phyloP scores from a whole-genome alignment of 306 rosid genomes.

The Malus sieversii region DNA sequence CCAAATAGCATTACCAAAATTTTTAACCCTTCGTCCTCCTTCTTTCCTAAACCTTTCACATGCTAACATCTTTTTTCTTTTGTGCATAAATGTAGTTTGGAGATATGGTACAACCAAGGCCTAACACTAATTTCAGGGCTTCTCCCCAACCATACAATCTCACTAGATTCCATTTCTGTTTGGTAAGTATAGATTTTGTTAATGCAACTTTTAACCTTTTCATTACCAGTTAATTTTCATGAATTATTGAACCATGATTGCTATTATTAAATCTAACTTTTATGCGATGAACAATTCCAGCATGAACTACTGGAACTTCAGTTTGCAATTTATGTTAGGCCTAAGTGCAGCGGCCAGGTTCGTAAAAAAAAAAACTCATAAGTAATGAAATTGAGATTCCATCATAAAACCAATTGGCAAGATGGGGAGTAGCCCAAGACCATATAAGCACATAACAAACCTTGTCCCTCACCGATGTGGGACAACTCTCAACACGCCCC shows the following conservation, averaged over 20 bases:
- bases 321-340: slow-evolving; percentile 65
- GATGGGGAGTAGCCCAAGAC: no score
- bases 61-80: neutral
- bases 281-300: slow-evolving; percentile 23
- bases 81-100: slow-evolving; percentile 41
- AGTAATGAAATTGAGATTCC: no score
- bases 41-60: no score
- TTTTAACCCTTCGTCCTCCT: no score
- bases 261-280: neutral
- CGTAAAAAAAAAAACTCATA: no score
- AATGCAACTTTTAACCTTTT: neutral
- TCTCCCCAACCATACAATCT: slow-evolving; percentile 48
- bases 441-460: no score
- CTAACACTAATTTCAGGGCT: slow-evolving; percentile 75
- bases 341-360: slow-evolving; percentile 36
- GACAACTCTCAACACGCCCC: no score
- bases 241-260: neutral
- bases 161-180: slow-evolving; percentile 53
- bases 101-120: slow-evolving; percentile 78
- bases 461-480: no score
- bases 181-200: slow-evolving; percentile 20
- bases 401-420: no score
- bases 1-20: no score
- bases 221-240: no score
- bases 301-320: slow-evolving; percentile 65